These are phyloP conservation scores for Brassica juncea DNA, from an alignment of 345 rosid species.

Conservation along the genomic window DNA sequence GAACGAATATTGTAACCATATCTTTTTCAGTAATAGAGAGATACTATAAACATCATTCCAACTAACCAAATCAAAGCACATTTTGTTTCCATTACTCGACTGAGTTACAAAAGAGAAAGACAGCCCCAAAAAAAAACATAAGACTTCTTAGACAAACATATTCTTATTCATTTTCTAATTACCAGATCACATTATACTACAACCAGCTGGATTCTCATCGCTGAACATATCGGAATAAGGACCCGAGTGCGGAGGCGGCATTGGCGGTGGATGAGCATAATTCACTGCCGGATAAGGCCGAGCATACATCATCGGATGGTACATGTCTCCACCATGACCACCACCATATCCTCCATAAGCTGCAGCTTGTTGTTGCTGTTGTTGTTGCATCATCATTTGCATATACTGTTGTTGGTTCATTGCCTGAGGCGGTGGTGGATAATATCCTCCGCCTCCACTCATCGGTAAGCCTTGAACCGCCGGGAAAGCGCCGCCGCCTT, in stretches of 20 bases:
- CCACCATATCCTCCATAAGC: slow-evolving; percentile 67
- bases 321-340: slow-evolving; percentile 67
- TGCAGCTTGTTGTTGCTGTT: slow-evolving; percentile 39
- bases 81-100: slow-evolving; percentile 18
- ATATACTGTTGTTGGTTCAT: slow-evolving; percentile 51
- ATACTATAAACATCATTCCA: slow-evolving; percentile 36
- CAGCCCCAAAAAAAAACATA: slow-evolving; percentile 15
- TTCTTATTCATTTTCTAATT: slow-evolving; percentile 19
- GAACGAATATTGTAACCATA: not conserved
- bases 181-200: slow-evolving; percentile 76
- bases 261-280: slow-evolving; percentile 60
- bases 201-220: slow-evolving; percentile 48
- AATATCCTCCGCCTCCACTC: slow-evolving; percentile 53
- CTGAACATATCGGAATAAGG: slow-evolving; percentile 53
- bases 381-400: slow-evolving; percentile 1
- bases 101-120: not conserved
- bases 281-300: slow-evolving; percentile 56
- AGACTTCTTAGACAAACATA: slow-evolving; percentile 30
- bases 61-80: slow-evolving; percentile 38
- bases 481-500: slow-evolving; percentile 48
- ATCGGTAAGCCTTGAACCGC: slow-evolving; percentile 80
- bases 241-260: slow-evolving; percentile 54
- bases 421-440: slow-evolving; percentile 16
- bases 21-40: not conserved
- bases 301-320: slow-evolving; percentile 81